Base-by-base conservation (phyloP, 257 asterid species). In the Ocimum tenuiflorum region DNA sequence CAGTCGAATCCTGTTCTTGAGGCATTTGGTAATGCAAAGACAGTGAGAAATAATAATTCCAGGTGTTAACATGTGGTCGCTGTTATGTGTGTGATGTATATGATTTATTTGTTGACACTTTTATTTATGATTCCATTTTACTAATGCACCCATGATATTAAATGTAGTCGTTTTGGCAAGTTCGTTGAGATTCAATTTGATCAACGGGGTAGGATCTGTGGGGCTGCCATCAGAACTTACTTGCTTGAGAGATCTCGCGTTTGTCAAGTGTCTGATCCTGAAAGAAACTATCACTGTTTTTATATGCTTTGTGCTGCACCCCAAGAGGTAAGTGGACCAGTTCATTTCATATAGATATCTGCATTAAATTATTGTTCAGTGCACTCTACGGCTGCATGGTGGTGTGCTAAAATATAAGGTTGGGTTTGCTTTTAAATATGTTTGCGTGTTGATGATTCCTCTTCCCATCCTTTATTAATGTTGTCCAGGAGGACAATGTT, bases 301-400 rank as follows among this genome's bases (percentile, higher is more conserved):
- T 94, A 94, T 78, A 88, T 94, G 97, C 91, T 94, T 60, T 94
- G 99, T 83, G 95, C 97, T 65, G 95, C 96, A 74, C 97, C 99
- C 12, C 86, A 78, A 1, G 95, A 86, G 96, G 99, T 88, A 84
- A 75, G 43, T 46, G 31, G 60, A 59, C 33, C 15, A 31, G 23
- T 20, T 15, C 33, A 67, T 60, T 56, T 41, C 39, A 10, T 10
- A 52, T 29, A 14, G 49, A 64, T 24, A 19, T 49, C 33, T 66
- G 14, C 62, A 18, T 52, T 19, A 45, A n/a, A 50, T 51, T 33
- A 49, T 49, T 45, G 68, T 52, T 38, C 31, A 27, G 63, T 46
- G 8, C 36, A 27, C 52, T 39, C 13, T 48, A 22, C 52, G 27
- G 35, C 58, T 70, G 20, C 50, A 17, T 61, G 48, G 10, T 33